Conservation (phyloP, 345 rosid genomes). For the Salix purpurea region DNA sequence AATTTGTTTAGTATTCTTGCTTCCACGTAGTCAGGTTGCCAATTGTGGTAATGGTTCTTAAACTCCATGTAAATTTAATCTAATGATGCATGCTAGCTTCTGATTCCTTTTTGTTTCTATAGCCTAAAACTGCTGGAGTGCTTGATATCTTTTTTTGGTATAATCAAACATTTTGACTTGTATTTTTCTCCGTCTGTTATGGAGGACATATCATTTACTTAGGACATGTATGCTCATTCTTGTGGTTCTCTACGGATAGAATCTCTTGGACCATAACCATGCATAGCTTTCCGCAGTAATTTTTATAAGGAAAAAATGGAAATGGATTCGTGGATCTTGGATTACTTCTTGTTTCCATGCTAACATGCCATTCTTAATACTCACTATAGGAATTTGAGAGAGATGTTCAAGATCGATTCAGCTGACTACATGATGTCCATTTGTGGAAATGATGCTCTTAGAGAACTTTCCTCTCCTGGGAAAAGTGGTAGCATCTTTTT, state of each 20-base stretch:
- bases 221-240: neutral
- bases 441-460: slow-evolving; percentile 93
- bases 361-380: slow-evolving; percentile 11
- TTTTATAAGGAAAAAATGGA: neutral
- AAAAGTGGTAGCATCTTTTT: slow-evolving; percentile 96
- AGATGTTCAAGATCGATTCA: slow-evolving; percentile 98
- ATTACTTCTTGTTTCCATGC: slow-evolving; percentile 8
- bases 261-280: neutral
- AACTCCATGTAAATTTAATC: too few species aligned
- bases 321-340: slow-evolving; percentile 4
- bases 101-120: too few species aligned
- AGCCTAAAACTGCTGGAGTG: too few species aligned
- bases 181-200: too few species aligned
- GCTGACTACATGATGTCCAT: slow-evolving; percentile 99
- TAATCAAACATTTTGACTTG: too few species aligned
- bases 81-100: too few species aligned
- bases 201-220: too few species aligned
- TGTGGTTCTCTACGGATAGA: neutral
- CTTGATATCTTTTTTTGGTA: too few species aligned
- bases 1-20: neutral
- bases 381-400: slow-evolving; percentile 78
- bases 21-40: neutral
- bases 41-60: too few species aligned
- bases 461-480: slow-evolving; percentile 98
- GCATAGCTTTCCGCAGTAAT: neutral